Conservation (phyloP, 495 filamentous ascomycete species). For the Cetradonia linearis region DNA sequence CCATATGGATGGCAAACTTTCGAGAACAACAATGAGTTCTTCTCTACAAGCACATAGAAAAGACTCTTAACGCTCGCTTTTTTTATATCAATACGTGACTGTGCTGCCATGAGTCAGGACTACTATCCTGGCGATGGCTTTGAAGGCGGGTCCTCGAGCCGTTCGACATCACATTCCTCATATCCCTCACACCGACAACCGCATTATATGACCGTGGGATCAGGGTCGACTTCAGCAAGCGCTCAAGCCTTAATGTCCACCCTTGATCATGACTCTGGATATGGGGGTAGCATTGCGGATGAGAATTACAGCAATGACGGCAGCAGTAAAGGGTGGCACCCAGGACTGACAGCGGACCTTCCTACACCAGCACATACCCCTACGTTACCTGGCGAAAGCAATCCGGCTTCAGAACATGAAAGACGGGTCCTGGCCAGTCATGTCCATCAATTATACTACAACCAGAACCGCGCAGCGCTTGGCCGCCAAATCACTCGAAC, state of each 20-base stretch:
- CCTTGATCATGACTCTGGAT: slow-evolving; percentile 80
- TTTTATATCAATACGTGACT: not conserved
- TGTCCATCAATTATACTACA: slow-evolving; percentile 68
- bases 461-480: slow-evolving; percentile 78
- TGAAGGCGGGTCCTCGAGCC: slow-evolving; percentile 27
- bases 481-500: slow-evolving; percentile 75
- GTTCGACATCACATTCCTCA: slow-evolving; percentile 25
- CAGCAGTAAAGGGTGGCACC: slow-evolving; percentile 38
- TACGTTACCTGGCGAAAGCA: slow-evolving; percentile 39
- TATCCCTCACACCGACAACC: slow-evolving; percentile 33
- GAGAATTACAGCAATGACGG: slow-evolving; percentile 38
- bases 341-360: slow-evolving; percentile 56
- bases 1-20: slow-evolving; percentile 6
- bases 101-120: slow-evolving; percentile 60
- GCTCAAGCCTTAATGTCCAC: slow-evolving; percentile 56
- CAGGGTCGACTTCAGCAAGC: slow-evolving; percentile 67
- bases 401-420: slow-evolving; percentile 48
- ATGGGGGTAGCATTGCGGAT: slow-evolving; percentile 63
- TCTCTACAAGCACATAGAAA: not conserved
- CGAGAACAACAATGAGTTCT: slow-evolving; percentile 10
- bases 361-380: slow-evolving; percentile 51
- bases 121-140: slow-evolving; percentile 44
- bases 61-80: not conserved
- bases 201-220: slow-evolving; percentile 79
- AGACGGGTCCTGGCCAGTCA: slow-evolving; percentile 54